A percentile compares a stretch with the other conserved stretches of the same genome.
phyloP scores from a whole-genome alignment of 73 alveolate genomes.

The Paramecium sonneborni region DNA sequence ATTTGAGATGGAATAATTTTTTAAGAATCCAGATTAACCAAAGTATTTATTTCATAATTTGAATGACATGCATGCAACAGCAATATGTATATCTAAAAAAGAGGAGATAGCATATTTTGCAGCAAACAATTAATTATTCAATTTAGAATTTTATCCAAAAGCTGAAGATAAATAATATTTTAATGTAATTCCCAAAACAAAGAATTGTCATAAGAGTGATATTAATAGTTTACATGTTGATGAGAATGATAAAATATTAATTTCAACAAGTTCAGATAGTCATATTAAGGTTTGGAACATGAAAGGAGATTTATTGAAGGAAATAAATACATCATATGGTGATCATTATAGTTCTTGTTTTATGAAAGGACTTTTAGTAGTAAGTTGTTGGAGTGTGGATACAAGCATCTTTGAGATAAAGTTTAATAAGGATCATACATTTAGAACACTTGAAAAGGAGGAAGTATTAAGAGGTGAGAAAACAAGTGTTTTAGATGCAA shows the following conservation, averaged over 20 bases:
- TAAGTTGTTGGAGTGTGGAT: constrained; percentile 24
- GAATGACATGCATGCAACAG: constrained; percentile 49
- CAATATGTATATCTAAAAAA: constrained; percentile 31
- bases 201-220: constrained; percentile 39
- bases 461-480: constrained; percentile 41
- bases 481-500: background rate
- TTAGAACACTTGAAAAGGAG: constrained; percentile 35
- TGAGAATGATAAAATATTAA: constrained; percentile 24
- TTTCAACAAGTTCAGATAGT: background rate
- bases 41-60: background rate
- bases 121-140: constrained; percentile 9
- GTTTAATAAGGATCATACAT: constrained; percentile 31
- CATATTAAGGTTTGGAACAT: constrained; percentile 24
- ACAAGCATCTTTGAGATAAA: constrained; percentile 9
- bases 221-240: constrained; percentile 1
- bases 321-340: constrained; percentile 36
- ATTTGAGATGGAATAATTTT: constrained; percentile 36
- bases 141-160: constrained; percentile 19
- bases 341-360: constrained; percentile 41
- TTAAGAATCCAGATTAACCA: constrained; percentile 18
- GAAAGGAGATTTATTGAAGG: constrained; percentile 21
- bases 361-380: background rate
- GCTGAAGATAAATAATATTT: constrained; percentile 24
- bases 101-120: background rate
- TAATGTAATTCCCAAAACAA: background rate